Conservation (phyloP, 2,329 filamentous ascomycete genomes). For the Metarhizium rileyi region DNA sequence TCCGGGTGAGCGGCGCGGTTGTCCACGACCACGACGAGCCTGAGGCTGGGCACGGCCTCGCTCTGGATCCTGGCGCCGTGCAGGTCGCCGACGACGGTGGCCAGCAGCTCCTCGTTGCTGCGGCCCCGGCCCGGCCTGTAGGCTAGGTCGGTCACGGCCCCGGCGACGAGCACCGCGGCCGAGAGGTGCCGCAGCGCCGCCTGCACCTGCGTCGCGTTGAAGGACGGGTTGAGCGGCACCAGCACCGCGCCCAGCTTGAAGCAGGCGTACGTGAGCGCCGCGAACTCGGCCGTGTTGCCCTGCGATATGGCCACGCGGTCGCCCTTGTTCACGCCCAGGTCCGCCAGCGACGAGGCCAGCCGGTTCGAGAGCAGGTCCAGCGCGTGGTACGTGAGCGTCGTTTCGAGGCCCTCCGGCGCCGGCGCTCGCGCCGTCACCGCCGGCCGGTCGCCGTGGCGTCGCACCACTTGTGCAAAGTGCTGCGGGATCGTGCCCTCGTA, state of each 20-base stretch:
- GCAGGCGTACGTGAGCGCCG: slow-evolving; percentile 74
- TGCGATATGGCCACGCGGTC: slow-evolving; percentile 79
- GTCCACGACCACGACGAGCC: slow-evolving; percentile 65
- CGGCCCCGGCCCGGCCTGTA: slow-evolving; percentile 47
- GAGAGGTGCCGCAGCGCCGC: slow-evolving; percentile 69
- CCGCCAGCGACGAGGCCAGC: slow-evolving; percentile 60
- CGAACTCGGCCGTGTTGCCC: slow-evolving; percentile 78
- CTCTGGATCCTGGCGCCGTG: slow-evolving; percentile 21
- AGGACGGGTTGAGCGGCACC: slow-evolving; percentile 87
- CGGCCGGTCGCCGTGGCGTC: slow-evolving; percentile 51
- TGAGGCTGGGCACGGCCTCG: slow-evolving; percentile 56
- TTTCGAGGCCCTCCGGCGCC: slow-evolving; percentile 36
- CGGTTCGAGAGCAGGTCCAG: slow-evolving; percentile 70
- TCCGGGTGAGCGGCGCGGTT: slow-evolving; percentile 50
- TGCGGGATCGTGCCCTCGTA: slow-evolving; percentile 60
- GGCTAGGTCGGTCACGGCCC: slow-evolving; percentile 78
- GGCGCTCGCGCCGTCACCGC: slow-evolving; percentile 45
- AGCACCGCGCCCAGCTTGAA: slow-evolving; percentile 93
- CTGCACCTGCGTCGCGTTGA: slow-evolving; percentile 69
- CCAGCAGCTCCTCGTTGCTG: slow-evolving; percentile 40
- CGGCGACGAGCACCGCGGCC: slow-evolving; percentile 67
- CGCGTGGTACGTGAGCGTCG: slow-evolving; percentile 59
- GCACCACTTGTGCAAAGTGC: slow-evolving; percentile 60
- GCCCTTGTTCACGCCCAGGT: slow-evolving; percentile 67
- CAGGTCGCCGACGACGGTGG: slow-evolving; percentile 34